Evolutionary conservation across 805 yeast genomes (phyloP).

Genomic region (Phaffomyces thermotolerans): DNA sequence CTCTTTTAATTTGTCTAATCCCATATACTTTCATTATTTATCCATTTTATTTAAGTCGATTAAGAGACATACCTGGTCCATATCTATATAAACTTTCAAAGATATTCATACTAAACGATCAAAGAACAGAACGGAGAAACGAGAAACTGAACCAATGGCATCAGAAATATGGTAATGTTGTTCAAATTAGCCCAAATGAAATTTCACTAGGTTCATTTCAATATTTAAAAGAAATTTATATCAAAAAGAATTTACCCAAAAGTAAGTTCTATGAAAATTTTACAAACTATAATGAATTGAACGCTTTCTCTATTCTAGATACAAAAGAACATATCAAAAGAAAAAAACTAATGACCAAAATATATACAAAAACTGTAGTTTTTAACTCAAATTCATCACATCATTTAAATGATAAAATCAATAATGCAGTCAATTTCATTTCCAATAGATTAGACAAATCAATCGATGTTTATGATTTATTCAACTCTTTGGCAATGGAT

Average conservation of each 20-base stretch:
- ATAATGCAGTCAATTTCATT: conserved; percentile 19
- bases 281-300: conserved; percentile 47
- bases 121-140: conserved; percentile 43
- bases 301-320: conserved; percentile 51
- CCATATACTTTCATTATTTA: conserved; percentile 31
- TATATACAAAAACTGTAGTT: conserved; percentile 39
- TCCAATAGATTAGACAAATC: conserved; percentile 17
- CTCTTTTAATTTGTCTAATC: not conserved
- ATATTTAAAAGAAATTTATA: conserved; percentile 48
- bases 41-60: conserved; percentile 44
- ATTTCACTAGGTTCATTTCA: conserved; percentile 48
- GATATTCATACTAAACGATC: conserved; percentile 33
- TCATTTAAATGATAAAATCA: conserved; percentile 29
- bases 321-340: conserved; percentile 40
- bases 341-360: conserved; percentile 33
- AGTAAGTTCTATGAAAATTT: conserved; percentile 52
- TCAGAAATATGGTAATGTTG: conserved; percentile 50
- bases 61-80: conserved; percentile 54
- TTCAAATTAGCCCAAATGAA: conserved; percentile 54
- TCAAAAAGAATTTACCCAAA: conserved; percentile 47
- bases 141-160: conserved; percentile 45
- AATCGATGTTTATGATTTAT: conserved; percentile 53
- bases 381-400: conserved; percentile 26
- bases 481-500: conserved; percentile 68
- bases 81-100: conserved; percentile 38